These are phyloP conservation scores for Scheffersomyces lignosus DNA, from an alignment of 805 yeast genomes.

Conservation along the genomic window DNA sequence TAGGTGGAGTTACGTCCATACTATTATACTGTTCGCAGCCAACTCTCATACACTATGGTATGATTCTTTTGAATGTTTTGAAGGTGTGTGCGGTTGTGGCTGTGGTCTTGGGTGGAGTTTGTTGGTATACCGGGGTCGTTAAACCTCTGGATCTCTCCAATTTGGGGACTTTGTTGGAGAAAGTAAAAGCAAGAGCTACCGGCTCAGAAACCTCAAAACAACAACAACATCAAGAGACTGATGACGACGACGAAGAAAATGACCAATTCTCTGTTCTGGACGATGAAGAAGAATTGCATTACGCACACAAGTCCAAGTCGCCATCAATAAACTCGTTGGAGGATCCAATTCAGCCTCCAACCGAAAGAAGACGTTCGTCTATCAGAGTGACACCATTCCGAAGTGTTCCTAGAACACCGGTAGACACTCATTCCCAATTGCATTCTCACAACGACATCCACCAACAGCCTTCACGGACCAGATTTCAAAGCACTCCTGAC, in stretches of 20 bases:
- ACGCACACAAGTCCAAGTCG: neutral
- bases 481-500: constrained; percentile 18
- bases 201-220: neutral
- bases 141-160: constrained; percentile 12
- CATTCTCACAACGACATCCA: constrained; percentile 1
- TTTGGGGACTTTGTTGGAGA: neutral
- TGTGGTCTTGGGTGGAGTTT: constrained; percentile 18
- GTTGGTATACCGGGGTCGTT: constrained; percentile 33
- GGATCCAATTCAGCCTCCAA: constrained; percentile 1
- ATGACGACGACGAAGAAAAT: neutral
- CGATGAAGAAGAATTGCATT: neutral
- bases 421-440: constrained; percentile 2
- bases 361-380: constrained; percentile 15
- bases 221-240: neutral
- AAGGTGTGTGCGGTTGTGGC: constrained; percentile 20
- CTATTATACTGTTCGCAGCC: constrained; percentile 22
- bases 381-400: constrained; percentile 25
- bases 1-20: constrained; percentile 27
- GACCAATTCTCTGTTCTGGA: no score
- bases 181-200: neutral
- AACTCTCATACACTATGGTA: constrained; percentile 18
- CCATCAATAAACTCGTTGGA: neutral
- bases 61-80: constrained; percentile 16
- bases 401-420: constrained; percentile 1
- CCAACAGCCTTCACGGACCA: neutral